Conservation (phyloP, 768 basidiomycete genomes). For the Tylopilus balloui region DNA sequence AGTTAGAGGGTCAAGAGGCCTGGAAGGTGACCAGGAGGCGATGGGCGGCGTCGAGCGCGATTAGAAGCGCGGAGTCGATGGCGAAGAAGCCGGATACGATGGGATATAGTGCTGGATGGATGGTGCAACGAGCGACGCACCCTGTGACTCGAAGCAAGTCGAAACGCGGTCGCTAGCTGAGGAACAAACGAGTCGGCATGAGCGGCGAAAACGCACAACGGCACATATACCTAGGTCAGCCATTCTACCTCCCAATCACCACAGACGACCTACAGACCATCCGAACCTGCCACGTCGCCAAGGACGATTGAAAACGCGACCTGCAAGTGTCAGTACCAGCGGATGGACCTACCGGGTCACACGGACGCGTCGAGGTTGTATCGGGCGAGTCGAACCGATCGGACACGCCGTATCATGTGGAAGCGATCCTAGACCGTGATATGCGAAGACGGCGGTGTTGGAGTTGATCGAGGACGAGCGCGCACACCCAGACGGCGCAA, state of each 20-base stretch:
- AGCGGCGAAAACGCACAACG: background rate
- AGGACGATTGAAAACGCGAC: background rate
- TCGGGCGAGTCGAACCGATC: no score
- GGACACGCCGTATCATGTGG: no score
- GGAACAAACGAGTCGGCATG: background rate
- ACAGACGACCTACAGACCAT: background rate
- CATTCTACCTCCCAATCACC: background rate
- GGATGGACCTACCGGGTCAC: no score
- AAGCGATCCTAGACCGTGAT: no score
- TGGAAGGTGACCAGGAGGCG: no score
- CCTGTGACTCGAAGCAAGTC: background rate
- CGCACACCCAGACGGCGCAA: no score
- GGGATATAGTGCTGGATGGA: background rate
- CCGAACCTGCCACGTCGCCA: background rate
- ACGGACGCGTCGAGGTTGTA: no score
- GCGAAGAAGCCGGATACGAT: background rate
- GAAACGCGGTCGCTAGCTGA: background rate
- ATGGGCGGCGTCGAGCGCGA: no score
- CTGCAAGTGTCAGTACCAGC: background rate
- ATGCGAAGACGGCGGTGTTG: no score
- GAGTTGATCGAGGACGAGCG: no score
- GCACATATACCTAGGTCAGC: background rate
- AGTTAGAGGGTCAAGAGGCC: no score
- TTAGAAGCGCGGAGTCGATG: background rate
- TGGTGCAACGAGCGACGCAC: background rate